These are phyloP conservation scores for Fulvia fulva DNA, from an alignment of 2,329 filamentous ascomycete genomes.

Conservation along the genomic window DNA sequence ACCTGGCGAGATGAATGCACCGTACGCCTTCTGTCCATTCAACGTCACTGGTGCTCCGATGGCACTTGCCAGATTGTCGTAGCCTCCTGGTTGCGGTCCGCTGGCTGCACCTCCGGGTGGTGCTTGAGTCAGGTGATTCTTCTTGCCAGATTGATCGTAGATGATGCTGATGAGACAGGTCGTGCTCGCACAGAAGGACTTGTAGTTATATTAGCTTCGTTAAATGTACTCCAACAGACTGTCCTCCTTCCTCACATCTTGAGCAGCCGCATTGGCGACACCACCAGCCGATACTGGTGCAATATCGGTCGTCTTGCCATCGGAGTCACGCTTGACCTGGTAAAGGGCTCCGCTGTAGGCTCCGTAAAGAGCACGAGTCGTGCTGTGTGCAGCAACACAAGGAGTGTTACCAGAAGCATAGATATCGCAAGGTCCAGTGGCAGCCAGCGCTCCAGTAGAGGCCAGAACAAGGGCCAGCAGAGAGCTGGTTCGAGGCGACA, in stretches of 20 bases:
- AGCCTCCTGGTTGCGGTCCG: constrained; percentile 55
- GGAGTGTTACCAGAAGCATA: constrained; percentile 57
- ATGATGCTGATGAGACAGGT: constrained; percentile 60
- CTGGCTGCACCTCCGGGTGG: constrained; percentile 51
- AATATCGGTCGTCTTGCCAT: constrained; percentile 48
- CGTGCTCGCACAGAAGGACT: constrained; percentile 54
- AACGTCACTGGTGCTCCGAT: constrained; percentile 59
- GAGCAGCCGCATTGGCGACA: constrained; percentile 57
- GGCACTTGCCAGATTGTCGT: constrained; percentile 58
- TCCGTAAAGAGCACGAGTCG: constrained; percentile 60
- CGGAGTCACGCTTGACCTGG: constrained; percentile 56
- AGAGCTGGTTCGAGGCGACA: constrained; percentile 12
- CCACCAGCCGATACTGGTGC: constrained; percentile 54
- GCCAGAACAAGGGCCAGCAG: constrained; percentile 14
- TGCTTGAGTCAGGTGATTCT: constrained; percentile 61
- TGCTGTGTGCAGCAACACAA: constrained; percentile 63
- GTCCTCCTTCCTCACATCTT: constrained; percentile 32
- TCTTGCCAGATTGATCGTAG: constrained; percentile 61
- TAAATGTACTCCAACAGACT: constrained; percentile 31
- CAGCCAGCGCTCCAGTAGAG: constrained; percentile 15
- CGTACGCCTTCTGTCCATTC: constrained; percentile 57
- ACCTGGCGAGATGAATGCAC: constrained; percentile 58
- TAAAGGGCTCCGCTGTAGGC: constrained; percentile 54
- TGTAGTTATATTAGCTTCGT: not conserved
- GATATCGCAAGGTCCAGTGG: constrained; percentile 59